phyloP scores from a whole-genome alignment of 345 rosid genomes.

The Xanthoceras sorbifolium region DNA sequence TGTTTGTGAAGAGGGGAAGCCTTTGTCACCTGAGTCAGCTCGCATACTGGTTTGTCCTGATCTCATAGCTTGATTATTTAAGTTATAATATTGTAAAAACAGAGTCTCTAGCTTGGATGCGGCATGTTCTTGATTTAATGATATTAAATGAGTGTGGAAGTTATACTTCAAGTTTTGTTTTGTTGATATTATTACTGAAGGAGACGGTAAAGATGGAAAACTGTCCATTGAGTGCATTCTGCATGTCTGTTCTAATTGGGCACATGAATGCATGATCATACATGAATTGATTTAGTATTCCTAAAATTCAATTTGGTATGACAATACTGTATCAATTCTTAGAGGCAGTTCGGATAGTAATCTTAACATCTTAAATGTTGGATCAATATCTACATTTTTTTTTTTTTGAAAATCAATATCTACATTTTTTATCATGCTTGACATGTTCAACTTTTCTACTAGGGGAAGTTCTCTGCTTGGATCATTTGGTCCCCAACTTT shows the following conservation, averaged over 20 bases:
- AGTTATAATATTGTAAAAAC: neutral
- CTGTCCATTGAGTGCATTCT: neutral
- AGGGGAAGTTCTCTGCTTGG: neutral
- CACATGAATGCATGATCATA: neutral
- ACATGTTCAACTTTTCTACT: neutral
- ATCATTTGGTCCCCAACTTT: neutral
- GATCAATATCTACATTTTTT: no score
- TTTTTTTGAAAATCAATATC: no score
- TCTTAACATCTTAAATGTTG: neutral
- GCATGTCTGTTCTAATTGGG: neutral
- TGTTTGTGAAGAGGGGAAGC: constrained; percentile 92
- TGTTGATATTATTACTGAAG: neutral
- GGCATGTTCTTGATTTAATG: neutral
- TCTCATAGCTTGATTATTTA: neutral
- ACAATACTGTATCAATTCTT: neutral
- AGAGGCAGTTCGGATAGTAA: neutral
- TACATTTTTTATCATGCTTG: neutral
- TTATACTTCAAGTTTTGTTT: neutral
- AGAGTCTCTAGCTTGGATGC: neutral
- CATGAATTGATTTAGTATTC: neutral
- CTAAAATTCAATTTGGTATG: neutral
- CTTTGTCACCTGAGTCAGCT: constrained; percentile 85
- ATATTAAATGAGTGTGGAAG: neutral
- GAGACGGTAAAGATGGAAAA: neutral
- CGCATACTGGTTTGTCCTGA: constrained; percentile 69